Conservation (phyloP, 441 rosid species). For the Dalechampia spathulata region DNA sequence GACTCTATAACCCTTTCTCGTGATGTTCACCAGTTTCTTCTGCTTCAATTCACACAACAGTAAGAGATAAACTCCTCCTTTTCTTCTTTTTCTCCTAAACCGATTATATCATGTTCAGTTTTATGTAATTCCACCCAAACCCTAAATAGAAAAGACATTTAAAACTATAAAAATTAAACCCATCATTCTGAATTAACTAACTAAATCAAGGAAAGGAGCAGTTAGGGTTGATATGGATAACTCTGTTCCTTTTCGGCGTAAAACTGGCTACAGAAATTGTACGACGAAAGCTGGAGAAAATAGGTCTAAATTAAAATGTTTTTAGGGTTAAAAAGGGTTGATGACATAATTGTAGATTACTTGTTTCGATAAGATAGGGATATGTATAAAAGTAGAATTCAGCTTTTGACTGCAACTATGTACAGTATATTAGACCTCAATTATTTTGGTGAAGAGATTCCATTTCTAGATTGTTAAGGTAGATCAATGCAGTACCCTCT, state of each 20-base stretch:
- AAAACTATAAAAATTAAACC: no score
- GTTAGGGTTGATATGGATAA: no score
- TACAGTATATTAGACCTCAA: constrained; percentile 16
- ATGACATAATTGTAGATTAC: background rate
- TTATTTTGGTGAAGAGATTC: constrained; percentile 18
- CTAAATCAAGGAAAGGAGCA: no score
- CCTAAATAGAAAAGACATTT: no score
- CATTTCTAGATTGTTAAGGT: constrained; percentile 30
- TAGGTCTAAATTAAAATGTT: constrained; percentile 3
- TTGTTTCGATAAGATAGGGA: constrained; percentile 18
- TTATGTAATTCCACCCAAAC: no score
- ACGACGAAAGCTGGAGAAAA: constrained; percentile 2
- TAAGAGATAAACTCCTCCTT: background rate
- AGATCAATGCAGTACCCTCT: background rate
- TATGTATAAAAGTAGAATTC: constrained; percentile 13
- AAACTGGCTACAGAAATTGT: background rate
- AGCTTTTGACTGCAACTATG: constrained; percentile 32
- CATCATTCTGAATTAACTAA: no score
- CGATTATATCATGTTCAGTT: no score
- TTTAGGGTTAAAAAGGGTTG: background rate
- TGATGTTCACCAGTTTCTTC: constrained; percentile 14
- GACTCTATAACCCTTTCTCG: constrained; percentile 19
- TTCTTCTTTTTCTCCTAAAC: no score
- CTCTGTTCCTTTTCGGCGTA: background rate
- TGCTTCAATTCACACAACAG: background rate